Conservation (phyloP, 495 filamentous ascomycete species). For the Daldinia caldariorum region DNA sequence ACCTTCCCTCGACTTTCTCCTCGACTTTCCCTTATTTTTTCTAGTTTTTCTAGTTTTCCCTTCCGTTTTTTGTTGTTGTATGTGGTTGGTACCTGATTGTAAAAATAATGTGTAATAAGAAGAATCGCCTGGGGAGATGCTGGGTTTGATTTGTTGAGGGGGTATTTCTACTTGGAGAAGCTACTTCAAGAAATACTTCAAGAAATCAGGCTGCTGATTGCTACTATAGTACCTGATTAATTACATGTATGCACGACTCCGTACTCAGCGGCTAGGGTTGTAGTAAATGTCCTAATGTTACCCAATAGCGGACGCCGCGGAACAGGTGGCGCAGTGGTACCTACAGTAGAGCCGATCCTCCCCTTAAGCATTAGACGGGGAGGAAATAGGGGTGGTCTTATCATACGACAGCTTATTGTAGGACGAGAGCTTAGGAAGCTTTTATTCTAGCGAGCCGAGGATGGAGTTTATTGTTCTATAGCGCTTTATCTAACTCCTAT, state of each 20-base stretch:
- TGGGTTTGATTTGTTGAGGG: neutral
- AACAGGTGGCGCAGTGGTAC: slow-evolving; percentile 20
- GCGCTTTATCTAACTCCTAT: neutral
- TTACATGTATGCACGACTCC: neutral
- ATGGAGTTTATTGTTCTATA: neutral
- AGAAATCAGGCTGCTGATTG: neutral
- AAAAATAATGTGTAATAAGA: neutral
- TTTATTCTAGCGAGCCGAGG: neutral
- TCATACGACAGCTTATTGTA: slow-evolving; percentile 19
- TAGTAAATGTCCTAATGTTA: neutral
- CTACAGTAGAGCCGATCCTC: slow-evolving; percentile 9
- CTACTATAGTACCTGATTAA: neutral
- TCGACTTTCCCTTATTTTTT: neutral
- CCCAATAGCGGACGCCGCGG: slow-evolving; percentile 33
- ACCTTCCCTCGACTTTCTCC: neutral
- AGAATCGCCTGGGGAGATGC: too few relatives aligned
- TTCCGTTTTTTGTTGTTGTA: slow-evolving; percentile 22
- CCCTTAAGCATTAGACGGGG: slow-evolving; percentile 12
- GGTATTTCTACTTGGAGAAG: slow-evolving; percentile 1
- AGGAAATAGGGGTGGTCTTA: slow-evolving; percentile 5
- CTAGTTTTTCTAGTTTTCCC: too few relatives aligned
- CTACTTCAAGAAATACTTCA: neutral
- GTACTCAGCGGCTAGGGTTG: slow-evolving; percentile 5
- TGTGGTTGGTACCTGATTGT: neutral
- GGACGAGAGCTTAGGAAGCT: neutral